A percentile compares a stretch with the other conserved stretches of the same genome.
phyloP scores from a whole-genome alignment of 768 basidiomycete species.

The Kwoniella bestiolae region DNA sequence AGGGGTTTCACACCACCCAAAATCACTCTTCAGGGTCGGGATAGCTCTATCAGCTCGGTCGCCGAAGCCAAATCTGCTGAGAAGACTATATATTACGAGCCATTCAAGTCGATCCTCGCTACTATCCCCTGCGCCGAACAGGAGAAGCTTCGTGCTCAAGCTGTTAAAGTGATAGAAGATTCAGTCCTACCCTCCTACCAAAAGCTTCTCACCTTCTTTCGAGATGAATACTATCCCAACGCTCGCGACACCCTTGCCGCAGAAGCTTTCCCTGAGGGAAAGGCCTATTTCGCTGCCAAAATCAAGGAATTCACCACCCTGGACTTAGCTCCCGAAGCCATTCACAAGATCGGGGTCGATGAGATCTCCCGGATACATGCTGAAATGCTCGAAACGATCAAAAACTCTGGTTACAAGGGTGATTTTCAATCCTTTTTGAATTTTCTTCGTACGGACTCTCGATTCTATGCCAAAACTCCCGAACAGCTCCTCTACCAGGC shows the following conservation, averaged over 20 bases:
- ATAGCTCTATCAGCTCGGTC: slow-evolving; percentile 16
- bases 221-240: slow-evolving; percentile 21
- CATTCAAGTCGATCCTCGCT: slow-evolving; percentile 15
- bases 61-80: slow-evolving; percentile 10
- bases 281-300: slow-evolving; percentile 23
- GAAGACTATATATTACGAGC: slow-evolving; percentile 23
- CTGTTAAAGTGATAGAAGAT: slow-evolving; percentile 1
- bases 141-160: slow-evolving; percentile 10
- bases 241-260: slow-evolving; percentile 20
- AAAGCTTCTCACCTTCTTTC: slow-evolving; percentile 19
- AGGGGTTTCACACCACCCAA: slow-evolving; percentile 19
- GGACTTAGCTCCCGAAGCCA: slow-evolving; percentile 1
- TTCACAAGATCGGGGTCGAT: slow-evolving; percentile 27
- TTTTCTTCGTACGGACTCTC: slow-evolving; percentile 26
- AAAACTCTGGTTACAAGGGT: slow-evolving; percentile 18
- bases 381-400: slow-evolving; percentile 17
- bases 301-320: slow-evolving; percentile 27
- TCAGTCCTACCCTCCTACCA: slow-evolving; percentile 19
- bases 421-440: slow-evolving; percentile 18
- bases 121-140: slow-evolving; percentile 11
- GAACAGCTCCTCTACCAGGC: slow-evolving; percentile 26
- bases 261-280: slow-evolving; percentile 21
- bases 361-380: slow-evolving; percentile 14
- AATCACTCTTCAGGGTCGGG: slow-evolving; percentile 25
- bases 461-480: slow-evolving; percentile 30